Base-by-base conservation (phyloP, 331 rosid species). In the Malus hybrid region DNA sequence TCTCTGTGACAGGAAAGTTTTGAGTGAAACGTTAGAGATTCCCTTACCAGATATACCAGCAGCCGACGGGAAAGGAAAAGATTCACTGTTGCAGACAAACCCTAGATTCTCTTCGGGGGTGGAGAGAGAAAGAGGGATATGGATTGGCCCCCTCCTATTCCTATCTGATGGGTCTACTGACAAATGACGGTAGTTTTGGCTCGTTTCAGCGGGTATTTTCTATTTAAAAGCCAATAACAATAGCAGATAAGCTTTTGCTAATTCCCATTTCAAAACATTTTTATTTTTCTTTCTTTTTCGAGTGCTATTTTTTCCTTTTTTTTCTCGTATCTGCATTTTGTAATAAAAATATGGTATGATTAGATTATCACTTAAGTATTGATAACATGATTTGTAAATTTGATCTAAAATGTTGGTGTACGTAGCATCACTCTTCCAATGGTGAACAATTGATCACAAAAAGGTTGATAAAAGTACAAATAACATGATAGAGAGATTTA, bases 51-150 rank as follows among this genome's bases (percentile, higher is more conserved):
- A 15, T 6, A 16, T 50, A 50, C 48, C 9, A 73, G 65, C 59
- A 24, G 70, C 65, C 24, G 79, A 69, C 14, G 76, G 63, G 32
- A 75, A 65, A 83, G 81, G 32, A 75, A 65, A 39, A 83, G 85
- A 83, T 73, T 85, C 89, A 85, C 87, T 80, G 81, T 80, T 78
- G 27, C 76, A 60, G 60, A 79, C 80, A 85, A 90, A 88, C 93
- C 93, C 96, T 88, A 90, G 88, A 86, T 78, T 86, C 73, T 80
- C 62, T 48, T 55, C 48, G 28, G 71, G 12, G 46, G 46, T 69
- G 72, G 69, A 74, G 22, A 69, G 80, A 64, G 68, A 73, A 44
- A 76, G 73, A 69, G 29, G 14, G 48, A 50, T 6, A 50, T 50
- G 56, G 9, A 16, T 0, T 6, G 56, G 56, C 56, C 56, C 56